Percentiles rank a stretch among this genome's conserved stretches.
These are phyloP conservation scores for Corchorus olitorius DNA, from an alignment of 345 rosid species.

Conservation along the genomic window DNA sequence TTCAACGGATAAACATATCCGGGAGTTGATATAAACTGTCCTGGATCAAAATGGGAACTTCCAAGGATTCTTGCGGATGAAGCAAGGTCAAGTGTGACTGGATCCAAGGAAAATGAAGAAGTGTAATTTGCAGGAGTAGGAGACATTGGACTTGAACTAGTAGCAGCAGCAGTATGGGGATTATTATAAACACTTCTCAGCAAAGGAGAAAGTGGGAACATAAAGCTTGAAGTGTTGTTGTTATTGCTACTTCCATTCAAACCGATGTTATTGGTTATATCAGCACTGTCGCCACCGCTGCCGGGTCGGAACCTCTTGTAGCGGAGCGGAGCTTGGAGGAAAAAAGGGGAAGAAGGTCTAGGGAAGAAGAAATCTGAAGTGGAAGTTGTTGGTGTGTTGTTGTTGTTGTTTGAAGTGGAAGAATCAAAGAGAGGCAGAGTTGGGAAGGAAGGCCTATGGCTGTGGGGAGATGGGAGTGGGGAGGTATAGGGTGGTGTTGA, in stretches of 20 bases:
- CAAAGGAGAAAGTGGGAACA: slow-evolving; percentile 38
- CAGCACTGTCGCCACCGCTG: not conserved
- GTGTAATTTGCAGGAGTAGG: slow-evolving; percentile 9
- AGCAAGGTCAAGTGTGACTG: slow-evolving; percentile 17
- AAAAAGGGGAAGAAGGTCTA: slow-evolving; percentile 46
- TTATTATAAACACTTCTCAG: slow-evolving; percentile 27
- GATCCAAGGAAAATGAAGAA: slow-evolving; percentile 35
- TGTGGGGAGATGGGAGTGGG: slow-evolving; percentile 41
- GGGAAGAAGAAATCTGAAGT: slow-evolving; percentile 33
- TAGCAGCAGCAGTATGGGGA: slow-evolving; percentile 19
- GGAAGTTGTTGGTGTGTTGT: slow-evolving; percentile 7
- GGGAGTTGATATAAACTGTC: slow-evolving; percentile 30
- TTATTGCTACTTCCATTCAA: not conserved
- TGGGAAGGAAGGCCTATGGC: slow-evolving; percentile 29
- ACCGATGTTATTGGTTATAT: not conserved
- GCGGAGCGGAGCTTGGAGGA: slow-evolving; percentile 46
- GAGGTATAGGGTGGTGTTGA: slow-evolving; percentile 31
- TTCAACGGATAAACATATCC: slow-evolving; percentile 33
- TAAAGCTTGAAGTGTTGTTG: slow-evolving; percentile 16
- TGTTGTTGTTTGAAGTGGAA: slow-evolving; percentile 5
- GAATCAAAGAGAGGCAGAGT: slow-evolving; percentile 51
- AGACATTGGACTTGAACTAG: slow-evolving; percentile 21
- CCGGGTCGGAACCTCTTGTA: slow-evolving; percentile 34
- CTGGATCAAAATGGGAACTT: slow-evolving; percentile 30
- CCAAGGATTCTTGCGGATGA: slow-evolving; percentile 23